Evolutionary conservation across 306 rosid genomes (phyloP).

Genomic region (Sindora glabra): DNA sequence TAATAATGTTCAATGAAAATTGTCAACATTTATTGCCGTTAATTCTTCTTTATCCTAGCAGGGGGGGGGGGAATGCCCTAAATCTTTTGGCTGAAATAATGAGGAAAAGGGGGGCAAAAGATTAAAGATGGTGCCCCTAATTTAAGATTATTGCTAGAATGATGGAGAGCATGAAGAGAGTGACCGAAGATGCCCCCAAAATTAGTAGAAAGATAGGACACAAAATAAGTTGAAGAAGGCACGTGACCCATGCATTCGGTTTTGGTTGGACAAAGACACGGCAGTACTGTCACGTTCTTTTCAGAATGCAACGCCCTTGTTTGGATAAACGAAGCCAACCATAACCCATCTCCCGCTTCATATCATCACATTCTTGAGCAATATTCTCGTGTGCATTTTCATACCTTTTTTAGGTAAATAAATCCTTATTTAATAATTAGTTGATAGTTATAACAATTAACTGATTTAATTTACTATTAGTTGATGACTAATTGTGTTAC

Average conservation of each 20-base stretch:
- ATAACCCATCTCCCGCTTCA: too few species aligned
- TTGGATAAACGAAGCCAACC: too few species aligned
- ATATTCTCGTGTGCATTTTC: too few species aligned
- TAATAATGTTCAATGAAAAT: too few species aligned
- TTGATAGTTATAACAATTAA: too few species aligned
- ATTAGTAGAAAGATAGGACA: slow-evolving; percentile 33
- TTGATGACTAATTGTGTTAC: too few species aligned
- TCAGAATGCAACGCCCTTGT: too few species aligned
- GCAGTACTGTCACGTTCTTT: slow-evolving; percentile 26
- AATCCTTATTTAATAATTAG: too few species aligned
- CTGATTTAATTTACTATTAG: too few species aligned
- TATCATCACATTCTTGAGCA: too few species aligned
- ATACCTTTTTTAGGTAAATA: too few species aligned
- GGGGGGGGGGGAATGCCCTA: not conserved
- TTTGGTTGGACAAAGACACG: slow-evolving; percentile 29
- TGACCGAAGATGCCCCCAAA: slow-evolving; percentile 14
- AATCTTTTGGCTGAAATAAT: not conserved
- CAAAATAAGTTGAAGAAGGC: slow-evolving; percentile 26
- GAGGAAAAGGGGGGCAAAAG: slow-evolving; percentile 11
- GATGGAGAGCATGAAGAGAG: slow-evolving; percentile 19
- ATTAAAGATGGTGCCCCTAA: slow-evolving; percentile 44
- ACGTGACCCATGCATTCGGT: slow-evolving; percentile 39
- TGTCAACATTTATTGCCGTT: too few species aligned
- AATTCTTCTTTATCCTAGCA: not conserved
- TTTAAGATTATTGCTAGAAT: slow-evolving; percentile 25